Evolutionary conservation across 352 stramenopile genomes (phyloP).

Genomic region (Globisporangium paroecandrum): DNA sequence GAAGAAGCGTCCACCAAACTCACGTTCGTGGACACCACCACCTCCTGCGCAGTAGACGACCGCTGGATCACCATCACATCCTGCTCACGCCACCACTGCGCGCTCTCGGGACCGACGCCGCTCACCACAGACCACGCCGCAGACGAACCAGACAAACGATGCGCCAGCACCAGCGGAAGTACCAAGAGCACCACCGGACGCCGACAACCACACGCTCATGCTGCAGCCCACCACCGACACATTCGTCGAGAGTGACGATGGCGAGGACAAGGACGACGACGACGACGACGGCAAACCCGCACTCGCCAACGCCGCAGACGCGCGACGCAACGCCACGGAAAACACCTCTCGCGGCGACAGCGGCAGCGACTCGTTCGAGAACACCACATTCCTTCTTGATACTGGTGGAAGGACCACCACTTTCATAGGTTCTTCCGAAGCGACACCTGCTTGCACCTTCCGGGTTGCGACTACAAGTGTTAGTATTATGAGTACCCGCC

Average conservation of each 20-base stretch:
- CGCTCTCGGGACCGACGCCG: conserved; percentile 12
- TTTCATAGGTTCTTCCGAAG: not conserved
- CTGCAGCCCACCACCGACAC: conserved; percentile 19
- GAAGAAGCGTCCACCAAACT: conserved; percentile 29
- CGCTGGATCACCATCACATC: conserved; percentile 23
- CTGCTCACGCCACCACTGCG: conserved; percentile 21
- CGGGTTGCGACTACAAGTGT: not conserved
- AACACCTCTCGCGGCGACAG: conserved; percentile 20
- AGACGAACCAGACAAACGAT: no score
- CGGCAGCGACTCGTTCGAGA: conserved; percentile 25
- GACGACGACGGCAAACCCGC: not conserved
- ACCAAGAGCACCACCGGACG: no score
- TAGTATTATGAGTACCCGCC: not conserved
- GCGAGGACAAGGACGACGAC: conserved; percentile 5
- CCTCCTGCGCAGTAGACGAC: conserved; percentile 21
- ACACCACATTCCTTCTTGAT: conserved; percentile 4
- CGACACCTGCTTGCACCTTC: not conserved
- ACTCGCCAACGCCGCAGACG: conserved; percentile 8
- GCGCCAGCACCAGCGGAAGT: no score
- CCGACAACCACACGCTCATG: conserved; percentile 8
- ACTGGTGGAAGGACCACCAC: not conserved
- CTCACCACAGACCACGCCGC: no score
- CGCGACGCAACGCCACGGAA: conserved; percentile 17
- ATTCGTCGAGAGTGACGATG: not conserved
- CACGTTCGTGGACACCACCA: conserved; percentile 30